Evolutionary conservation across 495 filamentous ascomycete species (phyloP).

Genomic region (Aspergillus ellipticus): DNA sequence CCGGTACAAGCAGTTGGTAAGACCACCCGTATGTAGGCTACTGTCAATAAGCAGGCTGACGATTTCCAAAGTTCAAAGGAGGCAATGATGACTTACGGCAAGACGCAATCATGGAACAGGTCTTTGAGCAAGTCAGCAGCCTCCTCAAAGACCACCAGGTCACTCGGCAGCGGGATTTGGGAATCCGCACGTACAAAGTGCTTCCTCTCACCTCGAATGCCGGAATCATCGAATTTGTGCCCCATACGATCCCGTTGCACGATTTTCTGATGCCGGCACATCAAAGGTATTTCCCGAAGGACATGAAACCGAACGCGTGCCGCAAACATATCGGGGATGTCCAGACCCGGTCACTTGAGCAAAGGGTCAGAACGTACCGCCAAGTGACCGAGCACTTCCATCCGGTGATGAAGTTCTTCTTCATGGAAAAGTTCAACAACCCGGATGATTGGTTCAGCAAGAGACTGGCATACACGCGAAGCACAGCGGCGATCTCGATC

Average conservation of each 20-base stretch:
- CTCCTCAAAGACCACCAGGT: constrained; percentile 79
- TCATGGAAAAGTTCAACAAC: constrained; percentile 89
- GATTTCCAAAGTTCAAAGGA: constrained; percentile 66
- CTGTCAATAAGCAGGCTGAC: constrained; percentile 5
- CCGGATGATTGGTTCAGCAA: constrained; percentile 93
- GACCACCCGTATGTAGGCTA: constrained; percentile 9
- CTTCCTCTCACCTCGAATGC: constrained; percentile 76
- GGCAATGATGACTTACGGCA: constrained; percentile 96
- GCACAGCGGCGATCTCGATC: constrained; percentile 91
- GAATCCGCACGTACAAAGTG: constrained; percentile 93
- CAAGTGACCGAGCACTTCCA: constrained; percentile 75
- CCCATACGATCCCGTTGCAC: constrained; percentile 83
- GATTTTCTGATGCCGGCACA: constrained; percentile 91
- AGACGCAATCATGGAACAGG: constrained; percentile 99
- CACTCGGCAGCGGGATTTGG: constrained; percentile 82
- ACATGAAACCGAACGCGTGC: constrained; percentile 69
- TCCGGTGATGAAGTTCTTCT: constrained; percentile 95
- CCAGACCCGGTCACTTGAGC: constrained; percentile 61
- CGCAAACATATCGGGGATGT: constrained; percentile 73
- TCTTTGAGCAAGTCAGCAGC: constrained; percentile 91
- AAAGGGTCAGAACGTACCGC: constrained; percentile 69
- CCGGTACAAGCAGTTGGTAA: constrained; percentile 78
- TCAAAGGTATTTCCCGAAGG: constrained; percentile 77
- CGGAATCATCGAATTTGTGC: constrained; percentile 97
- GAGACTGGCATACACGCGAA: constrained; percentile 83